phyloP scores from a whole-genome alignment of 2,329 filamentous ascomycete genomes.

The Pseudogymnoascus pannorum region DNA sequence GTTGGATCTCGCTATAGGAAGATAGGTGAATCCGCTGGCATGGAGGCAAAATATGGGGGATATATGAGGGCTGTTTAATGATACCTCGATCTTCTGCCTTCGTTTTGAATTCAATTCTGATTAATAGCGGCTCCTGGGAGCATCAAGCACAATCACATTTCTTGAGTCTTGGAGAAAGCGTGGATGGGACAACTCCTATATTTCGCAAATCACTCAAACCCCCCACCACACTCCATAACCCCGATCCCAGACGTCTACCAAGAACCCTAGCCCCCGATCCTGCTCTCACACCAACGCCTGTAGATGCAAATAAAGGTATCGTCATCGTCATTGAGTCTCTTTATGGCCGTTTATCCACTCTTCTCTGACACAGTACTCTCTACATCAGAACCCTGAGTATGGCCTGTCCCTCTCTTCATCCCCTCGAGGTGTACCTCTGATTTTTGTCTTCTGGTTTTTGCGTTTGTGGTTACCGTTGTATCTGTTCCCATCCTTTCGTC shows the following conservation, averaged over 20 bases:
- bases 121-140: not conserved
- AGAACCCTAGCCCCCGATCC: not conserved
- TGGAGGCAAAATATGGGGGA: not conserved
- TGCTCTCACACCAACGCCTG: constrained; percentile 3
- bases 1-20: not conserved
- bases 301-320: constrained; percentile 7
- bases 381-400: not conserved
- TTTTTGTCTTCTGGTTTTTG: not conserved
- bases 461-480: not conserved
- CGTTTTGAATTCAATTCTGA: not conserved
- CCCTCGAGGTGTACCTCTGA: not conserved
- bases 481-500: not conserved
- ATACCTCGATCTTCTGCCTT: not conserved
- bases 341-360: constrained; percentile 2
- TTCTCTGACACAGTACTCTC: not conserved
- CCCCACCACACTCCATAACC: not conserved
- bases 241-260: constrained; percentile 5
- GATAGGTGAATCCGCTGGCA: not conserved
- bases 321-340: constrained; percentile 6
- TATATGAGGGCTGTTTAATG: not conserved
- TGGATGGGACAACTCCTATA: not conserved
- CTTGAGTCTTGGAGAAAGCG: not conserved
- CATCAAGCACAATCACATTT: not conserved
- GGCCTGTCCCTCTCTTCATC: not conserved
- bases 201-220: not conserved